Percentiles rank a stretch among this genome's conserved stretches.
Conservation (phyloP, 345 rosid species). For the Aegle marmelos region DNA sequence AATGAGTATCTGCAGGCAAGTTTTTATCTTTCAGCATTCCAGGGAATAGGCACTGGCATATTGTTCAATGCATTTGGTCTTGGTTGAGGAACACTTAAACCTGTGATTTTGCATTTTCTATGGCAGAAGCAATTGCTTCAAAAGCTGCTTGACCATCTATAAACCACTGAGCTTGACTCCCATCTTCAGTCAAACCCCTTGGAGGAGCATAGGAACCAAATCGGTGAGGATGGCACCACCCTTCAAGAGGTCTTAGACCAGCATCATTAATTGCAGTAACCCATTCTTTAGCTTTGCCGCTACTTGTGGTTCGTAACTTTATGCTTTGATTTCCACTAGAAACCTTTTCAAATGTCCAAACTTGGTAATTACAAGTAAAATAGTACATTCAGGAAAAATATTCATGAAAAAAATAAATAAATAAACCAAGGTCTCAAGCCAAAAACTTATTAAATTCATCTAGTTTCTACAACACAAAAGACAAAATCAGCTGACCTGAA, state of each 20-base stretch:
- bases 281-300: conserved; percentile 70
- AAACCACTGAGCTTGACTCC: conserved; percentile 92
- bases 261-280: conserved; percentile 66
- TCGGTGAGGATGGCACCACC: conserved; percentile 78
- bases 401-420: background rate
- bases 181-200: conserved; percentile 79
- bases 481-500: conserved; percentile 39
- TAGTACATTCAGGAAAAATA: background rate
- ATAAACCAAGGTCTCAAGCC: background rate
- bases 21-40: conserved; percentile 4
- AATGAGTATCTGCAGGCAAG: conserved; percentile 61
- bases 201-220: conserved; percentile 78
- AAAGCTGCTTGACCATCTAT: conserved; percentile 89
- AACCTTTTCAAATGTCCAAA: conserved; percentile 38
- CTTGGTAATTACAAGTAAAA: background rate
- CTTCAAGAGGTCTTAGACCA: conserved; percentile 45
- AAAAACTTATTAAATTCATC: background rate
- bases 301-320: conserved; percentile 55
- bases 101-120: conserved; percentile 82
- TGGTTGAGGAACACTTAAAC: conserved; percentile 33
- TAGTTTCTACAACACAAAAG: background rate
- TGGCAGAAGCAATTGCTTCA: conserved; percentile 82
- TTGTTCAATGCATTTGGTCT: background rate
- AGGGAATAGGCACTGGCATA: background rate
- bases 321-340: conserved; percentile 61